Evolutionary conservation across 208 protist species (phyloP).

Genomic region (Trypanosomatidae sp.): DNA sequence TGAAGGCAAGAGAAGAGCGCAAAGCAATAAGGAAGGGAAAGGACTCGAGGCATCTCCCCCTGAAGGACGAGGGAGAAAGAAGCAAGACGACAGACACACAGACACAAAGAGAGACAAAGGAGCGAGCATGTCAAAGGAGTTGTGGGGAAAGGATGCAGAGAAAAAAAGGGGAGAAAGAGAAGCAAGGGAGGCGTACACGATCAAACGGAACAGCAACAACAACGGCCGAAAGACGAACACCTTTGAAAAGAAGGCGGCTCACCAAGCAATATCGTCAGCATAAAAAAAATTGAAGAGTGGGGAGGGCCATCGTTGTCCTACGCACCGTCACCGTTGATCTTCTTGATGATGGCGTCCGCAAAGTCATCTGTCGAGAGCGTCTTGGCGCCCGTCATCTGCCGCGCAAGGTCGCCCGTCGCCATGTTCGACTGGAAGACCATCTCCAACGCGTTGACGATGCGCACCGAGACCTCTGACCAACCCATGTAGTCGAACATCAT

Average conservation of each 20-base stretch:
- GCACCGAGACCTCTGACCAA: constrained; percentile 37
- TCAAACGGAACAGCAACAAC: no score
- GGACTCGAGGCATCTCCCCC: no score
- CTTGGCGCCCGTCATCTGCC: constrained; percentile 31
- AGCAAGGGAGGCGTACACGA: not conserved
- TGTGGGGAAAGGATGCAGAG: not conserved
- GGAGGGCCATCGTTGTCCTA: no score
- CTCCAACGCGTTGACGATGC: constrained; percentile 37
- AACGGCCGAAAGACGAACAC: no score
- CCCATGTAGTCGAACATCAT: constrained; percentile 56
- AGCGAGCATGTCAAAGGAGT: no score
- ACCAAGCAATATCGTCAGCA: no score
- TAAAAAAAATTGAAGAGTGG: no score
- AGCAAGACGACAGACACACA: no score
- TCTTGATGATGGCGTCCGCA: constrained; percentile 26
- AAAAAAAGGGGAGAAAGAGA: not conserved
- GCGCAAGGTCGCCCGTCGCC: constrained; percentile 39
- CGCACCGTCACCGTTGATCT: constrained; percentile 20
- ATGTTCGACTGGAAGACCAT: constrained; percentile 32
- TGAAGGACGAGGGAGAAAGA: no score
- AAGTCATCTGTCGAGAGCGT: constrained; percentile 40
- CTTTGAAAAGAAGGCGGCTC: no score
- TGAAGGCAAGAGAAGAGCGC: no score
- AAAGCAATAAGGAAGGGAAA: no score
- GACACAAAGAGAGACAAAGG: not conserved